Conservation (phyloP, 495 filamentous ascomycete species). For the Penicillium cosmopolitanum region DNA sequence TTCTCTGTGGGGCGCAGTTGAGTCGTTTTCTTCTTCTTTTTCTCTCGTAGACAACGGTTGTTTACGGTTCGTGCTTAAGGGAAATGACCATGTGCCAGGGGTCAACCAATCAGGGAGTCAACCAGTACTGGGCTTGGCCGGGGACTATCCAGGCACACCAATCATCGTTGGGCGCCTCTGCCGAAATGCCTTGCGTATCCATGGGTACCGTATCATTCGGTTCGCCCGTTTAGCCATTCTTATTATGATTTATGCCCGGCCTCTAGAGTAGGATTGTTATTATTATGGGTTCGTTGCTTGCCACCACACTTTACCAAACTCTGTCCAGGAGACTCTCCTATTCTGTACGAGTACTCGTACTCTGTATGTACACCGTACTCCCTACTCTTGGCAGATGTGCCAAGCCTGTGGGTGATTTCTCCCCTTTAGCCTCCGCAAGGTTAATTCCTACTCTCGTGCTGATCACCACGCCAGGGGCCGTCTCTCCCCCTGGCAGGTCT, state of each 20-base stretch:
- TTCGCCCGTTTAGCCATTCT: background rate
- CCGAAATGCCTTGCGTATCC: conserved; percentile 29
- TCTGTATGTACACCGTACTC: background rate
- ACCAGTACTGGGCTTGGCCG: conserved; percentile 1
- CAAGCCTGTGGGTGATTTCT: conserved; percentile 15
- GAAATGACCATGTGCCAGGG: conserved; percentile 22
- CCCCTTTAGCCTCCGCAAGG: conserved; percentile 22
- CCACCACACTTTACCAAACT: no score
- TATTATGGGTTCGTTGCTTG: no score
- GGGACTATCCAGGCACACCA: conserved; percentile 31
- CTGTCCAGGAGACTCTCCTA: no score
- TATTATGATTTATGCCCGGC: no score
- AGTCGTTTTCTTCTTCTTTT: background rate
- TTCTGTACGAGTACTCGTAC: background rate
- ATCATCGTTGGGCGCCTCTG: conserved; percentile 16
- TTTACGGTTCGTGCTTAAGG: conserved; percentile 9
- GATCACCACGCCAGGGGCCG: conserved; percentile 24
- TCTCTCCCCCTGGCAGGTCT: conserved; percentile 10
- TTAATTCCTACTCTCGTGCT: conserved; percentile 20
- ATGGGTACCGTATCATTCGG: conserved; percentile 20
- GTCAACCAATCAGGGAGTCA: conserved; percentile 14
- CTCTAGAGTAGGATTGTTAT: no score
- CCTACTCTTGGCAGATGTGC: conserved; percentile 5
- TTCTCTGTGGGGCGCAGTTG: conserved; percentile 9
- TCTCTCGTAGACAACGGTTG: background rate